These are phyloP conservation scores for Candida anutae DNA, from an alignment of 1,139 yeast genomes.

Conservation along the genomic window DNA sequence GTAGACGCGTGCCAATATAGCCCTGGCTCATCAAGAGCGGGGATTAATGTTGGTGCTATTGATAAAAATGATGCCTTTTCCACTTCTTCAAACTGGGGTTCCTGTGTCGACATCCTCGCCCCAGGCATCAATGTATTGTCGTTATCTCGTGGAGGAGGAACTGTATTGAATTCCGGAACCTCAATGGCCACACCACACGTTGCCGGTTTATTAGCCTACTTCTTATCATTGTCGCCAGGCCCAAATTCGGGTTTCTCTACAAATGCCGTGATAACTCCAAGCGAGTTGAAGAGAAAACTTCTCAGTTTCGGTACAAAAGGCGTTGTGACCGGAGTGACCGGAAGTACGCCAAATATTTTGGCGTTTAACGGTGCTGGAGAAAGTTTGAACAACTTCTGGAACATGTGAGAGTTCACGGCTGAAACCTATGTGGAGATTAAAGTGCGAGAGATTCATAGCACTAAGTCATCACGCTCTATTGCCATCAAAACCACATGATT, in stretches of 20 bases:
- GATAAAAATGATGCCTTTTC: slow-evolving; percentile 31
- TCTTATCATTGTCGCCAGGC: slow-evolving; percentile 34
- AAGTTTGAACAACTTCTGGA: slow-evolving; percentile 16
- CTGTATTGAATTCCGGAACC: slow-evolving; percentile 33
- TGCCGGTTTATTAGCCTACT: slow-evolving; percentile 34
- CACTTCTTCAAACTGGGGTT: slow-evolving; percentile 36
- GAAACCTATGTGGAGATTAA: too few species aligned
- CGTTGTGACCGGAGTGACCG: slow-evolving; percentile 16
- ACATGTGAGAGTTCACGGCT: too few species aligned
- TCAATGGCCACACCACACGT: slow-evolving; percentile 42
- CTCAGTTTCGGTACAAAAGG: slow-evolving; percentile 31
- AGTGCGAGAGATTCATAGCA: too few species aligned
- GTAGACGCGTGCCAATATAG: slow-evolving; percentile 35
- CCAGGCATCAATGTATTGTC: slow-evolving; percentile 38
- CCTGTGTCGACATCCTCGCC: slow-evolving; percentile 38
- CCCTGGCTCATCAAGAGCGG: slow-evolving; percentile 37
- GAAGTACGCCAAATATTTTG: slow-evolving; percentile 16
- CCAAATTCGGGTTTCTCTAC: slow-evolving; percentile 24
- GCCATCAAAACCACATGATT: too few species aligned
- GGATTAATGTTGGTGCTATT: slow-evolving; percentile 39
- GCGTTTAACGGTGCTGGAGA: slow-evolving; percentile 20
- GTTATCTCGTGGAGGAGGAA: slow-evolving; percentile 30
- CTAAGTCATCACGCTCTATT: too few species aligned
- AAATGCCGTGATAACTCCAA: slow-evolving; percentile 20
- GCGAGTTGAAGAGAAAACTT: slow-evolving; percentile 26